These are phyloP conservation scores for Debaryomyces singareniensis DNA, from an alignment of 1,139 yeast genomes.

Conservation along the genomic window DNA sequence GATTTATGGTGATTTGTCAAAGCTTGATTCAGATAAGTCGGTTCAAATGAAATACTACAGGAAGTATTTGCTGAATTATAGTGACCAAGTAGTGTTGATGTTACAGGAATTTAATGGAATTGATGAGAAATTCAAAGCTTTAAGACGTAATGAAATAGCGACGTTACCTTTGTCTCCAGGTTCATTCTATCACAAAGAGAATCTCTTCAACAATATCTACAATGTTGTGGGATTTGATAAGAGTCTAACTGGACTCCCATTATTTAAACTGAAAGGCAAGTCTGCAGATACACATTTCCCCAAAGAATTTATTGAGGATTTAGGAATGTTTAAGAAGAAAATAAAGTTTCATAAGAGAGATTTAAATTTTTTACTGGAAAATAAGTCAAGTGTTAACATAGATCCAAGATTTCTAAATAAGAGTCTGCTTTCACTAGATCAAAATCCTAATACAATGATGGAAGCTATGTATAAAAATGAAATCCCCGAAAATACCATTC, in stretches of 20 bases:
- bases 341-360: conserved; percentile 34
- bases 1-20: conserved; percentile 26
- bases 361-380: conserved; percentile 30
- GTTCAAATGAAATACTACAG: conserved; percentile 35
- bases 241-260: conserved; percentile 35
- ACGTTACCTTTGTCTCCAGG: conserved; percentile 22
- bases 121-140: conserved; percentile 27
- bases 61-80: conserved; percentile 24
- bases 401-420: conserved; percentile 12
- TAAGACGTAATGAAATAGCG: conserved; percentile 30
- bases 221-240: conserved; percentile 42
- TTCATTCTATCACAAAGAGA: conserved; percentile 22
- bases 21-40: conserved; percentile 32
- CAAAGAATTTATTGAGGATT: conserved; percentile 36
- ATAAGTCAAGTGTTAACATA: conserved; percentile 15
- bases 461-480: conserved; percentile 19
- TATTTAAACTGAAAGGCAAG: conserved; percentile 21
- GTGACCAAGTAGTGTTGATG: conserved; percentile 27
- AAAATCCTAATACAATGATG: conserved; percentile 7
- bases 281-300: conserved; percentile 19
- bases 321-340: conserved; percentile 25
- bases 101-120: conserved; percentile 35
- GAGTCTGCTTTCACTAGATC: conserved; percentile 5
- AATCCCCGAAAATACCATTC: conserved; percentile 23
- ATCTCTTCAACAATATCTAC: conserved; percentile 29